These are phyloP conservation scores for Cicer cuneatum DNA, from an alignment of 306 rosid species.

Conservation along the genomic window DNA sequence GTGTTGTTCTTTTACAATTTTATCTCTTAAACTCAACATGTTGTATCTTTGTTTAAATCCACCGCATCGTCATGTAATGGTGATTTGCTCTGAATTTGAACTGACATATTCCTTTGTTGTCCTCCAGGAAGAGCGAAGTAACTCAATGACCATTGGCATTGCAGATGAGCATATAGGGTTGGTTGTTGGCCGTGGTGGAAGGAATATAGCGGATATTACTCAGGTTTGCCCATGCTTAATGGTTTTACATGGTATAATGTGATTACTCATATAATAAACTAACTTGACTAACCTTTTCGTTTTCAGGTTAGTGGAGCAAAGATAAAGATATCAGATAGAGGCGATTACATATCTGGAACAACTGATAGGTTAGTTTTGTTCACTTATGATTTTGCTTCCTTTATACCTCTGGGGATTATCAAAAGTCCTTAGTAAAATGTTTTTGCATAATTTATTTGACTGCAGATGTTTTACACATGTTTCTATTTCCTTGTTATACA, in stretches of 20 bases:
- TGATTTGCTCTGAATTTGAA: conserved; percentile 31
- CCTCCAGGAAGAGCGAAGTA: conserved; percentile 85
- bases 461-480: conserved; percentile 19
- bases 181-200: conserved; percentile 99
- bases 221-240: conserved; percentile 66
- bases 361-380: conserved; percentile 72
- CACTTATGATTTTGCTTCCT: conserved; percentile 20
- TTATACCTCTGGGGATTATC: not conserved
- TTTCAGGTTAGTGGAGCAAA: conserved; percentile 92
- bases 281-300: conserved; percentile 39
- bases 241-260: conserved; percentile 2
- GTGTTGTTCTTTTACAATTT: not conserved
- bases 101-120: conserved; percentile 42
- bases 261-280: conserved; percentile 27
- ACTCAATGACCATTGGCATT: conserved; percentile 86
- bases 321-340: conserved; percentile 98
- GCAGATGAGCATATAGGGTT: conserved; percentile 89
- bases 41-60: conserved; percentile 23
- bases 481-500: conserved; percentile 48
- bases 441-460: not conserved
- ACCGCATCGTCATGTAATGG: conserved; percentile 26
- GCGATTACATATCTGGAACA: conserved; percentile 96
- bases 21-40: not conserved
- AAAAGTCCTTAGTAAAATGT: conserved; percentile 2
- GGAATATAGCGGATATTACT: conserved; percentile 88